Conservation (phyloP, 176 grass and related monocot genomes). For the Musa beccarii region DNA sequence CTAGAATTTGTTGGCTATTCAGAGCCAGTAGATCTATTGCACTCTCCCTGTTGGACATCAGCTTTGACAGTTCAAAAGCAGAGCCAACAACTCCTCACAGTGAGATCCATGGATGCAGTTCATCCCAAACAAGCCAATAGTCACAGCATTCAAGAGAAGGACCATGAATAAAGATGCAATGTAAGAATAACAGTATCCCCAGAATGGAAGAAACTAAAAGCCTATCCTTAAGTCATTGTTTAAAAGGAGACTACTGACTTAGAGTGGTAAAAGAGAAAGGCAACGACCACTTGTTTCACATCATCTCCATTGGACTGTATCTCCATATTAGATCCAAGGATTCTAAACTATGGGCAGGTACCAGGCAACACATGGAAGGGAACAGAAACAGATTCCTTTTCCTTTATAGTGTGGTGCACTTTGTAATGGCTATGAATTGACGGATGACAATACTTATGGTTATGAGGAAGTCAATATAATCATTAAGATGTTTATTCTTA, state of each 20-base stretch:
- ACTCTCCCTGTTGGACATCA: not conserved
- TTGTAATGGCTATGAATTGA: not conserved
- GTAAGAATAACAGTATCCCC: not conserved
- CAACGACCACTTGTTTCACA: not conserved
- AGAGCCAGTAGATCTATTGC: too few relatives aligned
- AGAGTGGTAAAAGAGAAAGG: not conserved
- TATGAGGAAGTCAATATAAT: not conserved
- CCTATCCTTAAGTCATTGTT: not conserved
- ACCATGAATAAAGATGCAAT: too few relatives aligned
- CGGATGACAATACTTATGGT: not conserved
- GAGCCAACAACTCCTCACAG: too few relatives aligned
- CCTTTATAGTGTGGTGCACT: not conserved
- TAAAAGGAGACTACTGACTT: not conserved
- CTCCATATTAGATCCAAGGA: not conserved
- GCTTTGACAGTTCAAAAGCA: not conserved
- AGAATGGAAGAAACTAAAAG: not conserved
- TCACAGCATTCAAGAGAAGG: too few relatives aligned
- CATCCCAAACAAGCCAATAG: too few relatives aligned
- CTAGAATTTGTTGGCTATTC: too few relatives aligned
- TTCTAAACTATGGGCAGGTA: not conserved
- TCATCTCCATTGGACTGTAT: not conserved
- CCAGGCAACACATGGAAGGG: not conserved
- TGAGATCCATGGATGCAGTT: too few relatives aligned
- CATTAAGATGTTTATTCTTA: not conserved
- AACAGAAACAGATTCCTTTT: not conserved